A percentile compares a stretch with the other conserved stretches of the same genome.
Conservation (phyloP, 2,329 filamentous ascomycete species). For the Orbilia oligospora region DNA sequence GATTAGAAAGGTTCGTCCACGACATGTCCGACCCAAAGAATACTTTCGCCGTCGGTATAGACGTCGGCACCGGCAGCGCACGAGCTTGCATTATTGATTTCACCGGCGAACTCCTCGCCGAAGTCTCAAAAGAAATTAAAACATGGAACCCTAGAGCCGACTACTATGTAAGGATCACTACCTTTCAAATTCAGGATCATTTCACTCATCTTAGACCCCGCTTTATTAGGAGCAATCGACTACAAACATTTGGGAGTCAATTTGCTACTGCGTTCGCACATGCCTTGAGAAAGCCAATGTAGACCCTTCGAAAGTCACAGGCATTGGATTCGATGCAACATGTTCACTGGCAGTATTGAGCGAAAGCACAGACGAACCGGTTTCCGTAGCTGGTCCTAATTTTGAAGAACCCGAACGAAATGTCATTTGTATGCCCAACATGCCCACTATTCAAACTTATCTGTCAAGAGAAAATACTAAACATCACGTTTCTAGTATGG, state of each 20-base stretch:
- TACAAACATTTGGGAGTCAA: constrained; percentile 94
- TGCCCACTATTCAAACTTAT: not conserved
- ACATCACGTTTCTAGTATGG: constrained; percentile 74
- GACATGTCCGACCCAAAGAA: constrained; percentile 49
- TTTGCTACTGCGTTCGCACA: constrained; percentile 87
- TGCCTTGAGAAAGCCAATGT: constrained; percentile 86
- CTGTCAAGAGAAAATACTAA: not conserved
- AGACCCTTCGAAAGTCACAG: constrained; percentile 81
- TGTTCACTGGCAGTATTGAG: constrained; percentile 95
- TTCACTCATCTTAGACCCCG: no score
- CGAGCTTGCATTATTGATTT: constrained; percentile 95
- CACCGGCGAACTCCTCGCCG: constrained; percentile 86
- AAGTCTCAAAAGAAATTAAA: constrained; percentile 67
- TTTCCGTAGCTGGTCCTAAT: constrained; percentile 88
- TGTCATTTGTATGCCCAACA: constrained; percentile 74
- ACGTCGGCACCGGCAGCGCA: constrained; percentile 95
- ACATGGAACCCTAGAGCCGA: constrained; percentile 71
- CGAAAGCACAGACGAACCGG: constrained; percentile 88
- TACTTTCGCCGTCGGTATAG: constrained; percentile 77
- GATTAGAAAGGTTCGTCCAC: not conserved
- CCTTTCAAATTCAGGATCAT: no score
- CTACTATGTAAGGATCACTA: constrained; percentile 69
- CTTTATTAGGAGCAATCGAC: constrained; percentile 91
- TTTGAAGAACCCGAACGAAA: constrained; percentile 92
- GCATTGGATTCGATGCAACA: constrained; percentile 98